Conservation (phyloP, 352 stramenopile species). For the Bremia lactucae region DNA sequence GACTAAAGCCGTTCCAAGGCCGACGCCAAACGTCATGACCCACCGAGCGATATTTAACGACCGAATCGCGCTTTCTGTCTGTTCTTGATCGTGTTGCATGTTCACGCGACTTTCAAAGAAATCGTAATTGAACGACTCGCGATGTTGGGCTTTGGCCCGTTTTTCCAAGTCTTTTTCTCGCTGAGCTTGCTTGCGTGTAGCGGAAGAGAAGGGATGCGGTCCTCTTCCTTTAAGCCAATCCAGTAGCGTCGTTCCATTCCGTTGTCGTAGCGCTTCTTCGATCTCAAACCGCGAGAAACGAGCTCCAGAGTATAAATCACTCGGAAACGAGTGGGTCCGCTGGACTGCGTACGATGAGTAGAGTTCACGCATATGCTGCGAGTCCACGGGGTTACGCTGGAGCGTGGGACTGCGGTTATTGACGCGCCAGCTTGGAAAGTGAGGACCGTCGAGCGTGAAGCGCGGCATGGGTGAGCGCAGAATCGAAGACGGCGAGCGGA, state of each 20-base stretch:
- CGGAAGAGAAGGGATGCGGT: slow-evolving; percentile 20
- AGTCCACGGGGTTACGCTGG: slow-evolving; percentile 7
- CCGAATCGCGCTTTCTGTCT: slow-evolving; percentile 61
- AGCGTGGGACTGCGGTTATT: slow-evolving; percentile 4
- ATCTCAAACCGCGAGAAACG: slow-evolving; percentile 72
- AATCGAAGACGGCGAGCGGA: slow-evolving; percentile 27
- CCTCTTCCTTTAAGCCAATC: slow-evolving; percentile 52
- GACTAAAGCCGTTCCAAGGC: slow-evolving; percentile 87
- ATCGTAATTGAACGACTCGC: slow-evolving; percentile 82
- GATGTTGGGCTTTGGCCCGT: slow-evolving; percentile 71
- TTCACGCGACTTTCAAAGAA: slow-evolving; percentile 83
- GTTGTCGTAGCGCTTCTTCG: slow-evolving; percentile 53
- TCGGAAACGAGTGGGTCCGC: slow-evolving; percentile 73
- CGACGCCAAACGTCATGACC: slow-evolving; percentile 93
- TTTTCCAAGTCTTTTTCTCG: slow-evolving; percentile 60
- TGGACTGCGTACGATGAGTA: slow-evolving; percentile 34
- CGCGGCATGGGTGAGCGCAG: slow-evolving; percentile 25
- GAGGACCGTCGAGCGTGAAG: slow-evolving; percentile 9
- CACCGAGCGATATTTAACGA: slow-evolving; percentile 85
- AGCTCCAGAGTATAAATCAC: slow-evolving; percentile 60
- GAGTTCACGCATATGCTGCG: slow-evolving; percentile 7
- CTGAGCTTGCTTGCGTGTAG: slow-evolving; percentile 20
- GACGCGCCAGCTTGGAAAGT: slow-evolving; percentile 5
- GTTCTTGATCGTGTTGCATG: slow-evolving; percentile 79
- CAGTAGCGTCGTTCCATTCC: slow-evolving; percentile 52